Evolutionary conservation across 2,329 filamentous ascomycete genomes (phyloP), one percentile per base, ranked within the genome.

Genomic region (Hysterium pulicare): DNA sequence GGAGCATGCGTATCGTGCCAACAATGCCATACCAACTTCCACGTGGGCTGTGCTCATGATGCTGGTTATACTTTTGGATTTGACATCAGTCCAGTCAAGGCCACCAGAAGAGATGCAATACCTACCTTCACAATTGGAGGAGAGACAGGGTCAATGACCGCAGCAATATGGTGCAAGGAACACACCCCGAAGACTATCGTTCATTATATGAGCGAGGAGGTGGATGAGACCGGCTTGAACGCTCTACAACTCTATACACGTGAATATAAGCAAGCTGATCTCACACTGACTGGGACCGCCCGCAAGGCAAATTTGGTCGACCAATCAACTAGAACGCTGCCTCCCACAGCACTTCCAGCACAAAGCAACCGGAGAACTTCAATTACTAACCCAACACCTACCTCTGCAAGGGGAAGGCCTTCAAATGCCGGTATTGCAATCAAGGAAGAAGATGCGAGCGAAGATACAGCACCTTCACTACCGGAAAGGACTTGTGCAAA

Each of bases 261-360:
- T 53, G 90, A 84, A 44, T 96, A 89, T 73, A 98, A 98, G 67
- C 91, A 97, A 68, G 91, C 93, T 7, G 93, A 98, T 62, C 78
- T 91, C 31, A 82, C 87, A 2, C 72, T 96, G 54, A 96, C 90
- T 2, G 93, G 93, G 21, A 96, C 91, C 15, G 88, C 93, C 17
- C 85, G 93, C 41, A 96, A 95, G 68, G 91, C 93, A 17, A 93
- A 88, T 45, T 77, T 93, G 32, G 79, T 84, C 59, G 81, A 80
- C 43, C 76, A 79, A 38, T 81, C 79, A 10, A 87, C 84, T 61
- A 70, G 70, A 19, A 62, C 65, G 36, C 63, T 68, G 17, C 68
- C 67, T 13, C 60, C 65, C 35, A 37, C 54, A 19, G 33, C 50
- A 13, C 43, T 52, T 5, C 45, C 55, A 13, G 49, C 54, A 4